These are phyloP conservation scores for Casuarina equisetifolia DNA, from an alignment of 306 rosid genomes.

Conservation along the genomic window DNA sequence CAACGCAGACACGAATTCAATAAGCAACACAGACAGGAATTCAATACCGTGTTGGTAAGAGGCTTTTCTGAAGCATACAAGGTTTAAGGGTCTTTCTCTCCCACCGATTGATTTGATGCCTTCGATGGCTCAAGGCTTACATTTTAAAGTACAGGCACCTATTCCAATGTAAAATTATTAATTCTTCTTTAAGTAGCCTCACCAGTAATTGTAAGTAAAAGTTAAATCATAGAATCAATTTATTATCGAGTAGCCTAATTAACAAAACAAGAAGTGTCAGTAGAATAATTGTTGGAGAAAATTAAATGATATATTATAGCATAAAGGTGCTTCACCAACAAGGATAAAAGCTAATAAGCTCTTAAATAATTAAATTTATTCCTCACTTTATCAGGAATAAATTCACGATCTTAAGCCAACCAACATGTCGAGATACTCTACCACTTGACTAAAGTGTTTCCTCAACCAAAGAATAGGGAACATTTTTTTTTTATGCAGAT, in stretches of 20 bases:
- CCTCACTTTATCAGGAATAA: background rate
- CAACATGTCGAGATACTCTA: constrained; percentile 1
- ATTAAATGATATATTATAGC: background rate
- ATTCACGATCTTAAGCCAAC: constrained; percentile 5
- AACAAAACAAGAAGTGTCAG: constrained; percentile 16
- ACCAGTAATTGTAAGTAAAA: constrained; percentile 24
- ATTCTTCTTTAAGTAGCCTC: constrained; percentile 26
- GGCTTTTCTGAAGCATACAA: background rate
- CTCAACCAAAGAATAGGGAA: background rate
- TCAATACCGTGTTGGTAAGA: no score
- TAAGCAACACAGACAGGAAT: no score
- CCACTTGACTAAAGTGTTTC: constrained; percentile 21
- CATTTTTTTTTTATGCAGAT: constrained; percentile 5
- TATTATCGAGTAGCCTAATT: constrained; percentile 13
- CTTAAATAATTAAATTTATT: background rate
- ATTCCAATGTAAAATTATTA: constrained; percentile 35
- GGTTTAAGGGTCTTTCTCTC: background rate
- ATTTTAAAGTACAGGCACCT: constrained; percentile 75
- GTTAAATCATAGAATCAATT: constrained; percentile 16
- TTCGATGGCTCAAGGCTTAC: constrained; percentile 64
- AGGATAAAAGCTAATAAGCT: background rate
- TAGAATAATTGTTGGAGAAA: no score
- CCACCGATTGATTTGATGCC: constrained; percentile 29
- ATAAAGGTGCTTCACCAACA: constrained; percentile 3
- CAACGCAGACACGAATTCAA: no score